Evolutionary conservation across 371 early-diverging fungal species (phyloP), one percentile per base, ranked within the genome.

Genomic region (Haplosporangium sp.): DNA sequence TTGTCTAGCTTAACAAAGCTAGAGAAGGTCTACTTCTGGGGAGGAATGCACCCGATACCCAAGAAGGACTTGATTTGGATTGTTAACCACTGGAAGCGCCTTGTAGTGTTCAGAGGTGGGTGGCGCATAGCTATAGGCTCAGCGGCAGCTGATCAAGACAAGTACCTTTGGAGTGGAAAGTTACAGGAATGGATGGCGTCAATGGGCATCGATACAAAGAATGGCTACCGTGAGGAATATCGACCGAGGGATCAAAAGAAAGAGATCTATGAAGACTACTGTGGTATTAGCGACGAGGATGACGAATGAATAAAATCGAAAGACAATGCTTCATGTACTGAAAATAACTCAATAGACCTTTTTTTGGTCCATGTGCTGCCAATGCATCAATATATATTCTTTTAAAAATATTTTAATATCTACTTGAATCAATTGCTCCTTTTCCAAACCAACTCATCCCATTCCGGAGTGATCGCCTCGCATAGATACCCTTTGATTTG

Each of bases 381-480:
- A 27, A 27, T 27, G 27, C 27, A 27, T 27, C 27, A 27, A 27
- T 27, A 27, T 27, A 27, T 27, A 27, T 27, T 27, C 27, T 27
- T 27, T 27, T 27, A 27, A 27, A 27, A 27, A 27, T 27, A 27
- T 0, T 52, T 50, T 50, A 50, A n/a, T 50, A n/a, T 15, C 50
- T n/a, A n/a, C n/a, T 50, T 3, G 50, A 2, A 6, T 50, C 50
- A 50, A 50, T 50, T 15, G 50, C 50, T 15, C 50, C 50, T n/a
- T 50, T 50, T n/a, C 50, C 50, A 50, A 50, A 50, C 50, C 50
- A 50, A 15, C n/a, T n/a, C n/a, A 50, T 50, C n/a, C 50, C 50
- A 50, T 50, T 50, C n/a, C n/a, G 15, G n/a, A 50, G 50, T 50
- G 50, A 50, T 10, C 45, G 45, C 10, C 45, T 45, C 10, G 45